Conservation (phyloP, 2,329 filamentous ascomycete genomes). For the Phoma sp. region DNA sequence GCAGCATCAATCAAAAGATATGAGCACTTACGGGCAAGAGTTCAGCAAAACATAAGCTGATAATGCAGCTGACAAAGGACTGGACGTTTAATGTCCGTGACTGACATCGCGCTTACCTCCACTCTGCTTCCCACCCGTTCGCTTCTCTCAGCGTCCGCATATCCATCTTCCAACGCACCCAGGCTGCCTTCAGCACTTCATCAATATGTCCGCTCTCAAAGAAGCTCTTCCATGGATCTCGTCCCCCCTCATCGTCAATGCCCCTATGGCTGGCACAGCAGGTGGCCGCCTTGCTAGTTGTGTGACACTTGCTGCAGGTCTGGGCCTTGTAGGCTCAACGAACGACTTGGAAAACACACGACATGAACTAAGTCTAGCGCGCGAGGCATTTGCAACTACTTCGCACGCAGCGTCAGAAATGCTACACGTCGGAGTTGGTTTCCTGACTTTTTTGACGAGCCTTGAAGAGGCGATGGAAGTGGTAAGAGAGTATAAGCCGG, state of each 20-base stretch:
- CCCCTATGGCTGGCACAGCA: constrained; percentile 71
- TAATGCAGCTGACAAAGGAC: no score
- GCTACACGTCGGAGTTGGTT: constrained; percentile 64
- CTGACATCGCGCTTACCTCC: no score
- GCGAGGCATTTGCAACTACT: neutral
- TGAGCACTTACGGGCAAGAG: no score
- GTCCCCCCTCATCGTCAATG: constrained; percentile 64
- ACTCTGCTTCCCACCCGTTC: no score
- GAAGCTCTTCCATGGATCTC: constrained; percentile 58
- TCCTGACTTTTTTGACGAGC: constrained; percentile 59
- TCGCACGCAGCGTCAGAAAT: neutral
- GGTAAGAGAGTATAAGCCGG: constrained; percentile 60
- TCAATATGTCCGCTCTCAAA: neutral
- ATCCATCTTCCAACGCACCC: neutral
- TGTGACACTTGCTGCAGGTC: constrained; percentile 61
- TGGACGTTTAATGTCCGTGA: no score
- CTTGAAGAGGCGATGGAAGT: constrained; percentile 58
- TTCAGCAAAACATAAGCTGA: no score
- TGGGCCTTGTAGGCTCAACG: constrained; percentile 53
- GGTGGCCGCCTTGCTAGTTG: constrained; percentile 63
- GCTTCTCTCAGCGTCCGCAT: no score
- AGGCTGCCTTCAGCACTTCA: neutral
- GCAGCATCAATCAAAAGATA: no score
- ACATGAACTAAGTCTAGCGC: constrained; percentile 36
- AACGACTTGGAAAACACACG: constrained; percentile 42